Evolutionary conservation across 495 filamentous ascomycete genomes (phyloP), one percentile per base, ranked within the genome.

Genomic region (Penicillium maclennaniae): DNA sequence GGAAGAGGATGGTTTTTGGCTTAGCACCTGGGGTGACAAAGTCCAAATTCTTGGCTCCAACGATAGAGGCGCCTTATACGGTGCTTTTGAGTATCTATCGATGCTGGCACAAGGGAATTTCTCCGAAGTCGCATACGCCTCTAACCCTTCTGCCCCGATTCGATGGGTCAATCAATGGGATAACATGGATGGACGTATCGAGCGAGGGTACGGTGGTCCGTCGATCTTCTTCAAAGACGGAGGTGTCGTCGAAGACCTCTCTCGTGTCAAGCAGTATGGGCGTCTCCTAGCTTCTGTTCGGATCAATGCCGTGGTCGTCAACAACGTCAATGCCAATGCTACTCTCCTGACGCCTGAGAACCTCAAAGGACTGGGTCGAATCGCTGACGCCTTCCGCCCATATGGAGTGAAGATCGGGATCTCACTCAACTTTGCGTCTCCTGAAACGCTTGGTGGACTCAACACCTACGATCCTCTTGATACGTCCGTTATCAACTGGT

Each of bases 131-230:
- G 65, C 77, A 31, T 74, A 79, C 14, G 65, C 76, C 6, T 73
- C 76, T 4, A 87, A 79, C 53, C 84, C 86, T 0, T 71, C 75
- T 31, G 83, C 81, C 0, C 79, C 80, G 0, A 82, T 88, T 40
- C 75, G 86, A 54, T 88, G 84, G 85, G 76, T 83, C 2, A 88
- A 88, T 61, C 77, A 89, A 54, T 89, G 85, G 86, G 83, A 88
- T 62, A 87, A 89, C 54, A 71, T 87, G 66, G 81, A 87, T 43
- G 86, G 85, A 20, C 83, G 74, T 50, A 83, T 88, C 43, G 85
- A 87, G 65, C 72, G 84, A 36, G 86, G 86, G 28, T 89, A 85
- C 53, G 85, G 71, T n/a, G 86, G 86, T 5, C 60, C 69, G 2
- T 88, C 85, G 8, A 86, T 88, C 52, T 88, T 88, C 70, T 88